Percentiles rank a stretch among this genome's conserved stretches.
These are phyloP conservation scores for Calycina herbarum DNA, from an alignment of 2,329 filamentous ascomycete species.

Conservation along the genomic window DNA sequence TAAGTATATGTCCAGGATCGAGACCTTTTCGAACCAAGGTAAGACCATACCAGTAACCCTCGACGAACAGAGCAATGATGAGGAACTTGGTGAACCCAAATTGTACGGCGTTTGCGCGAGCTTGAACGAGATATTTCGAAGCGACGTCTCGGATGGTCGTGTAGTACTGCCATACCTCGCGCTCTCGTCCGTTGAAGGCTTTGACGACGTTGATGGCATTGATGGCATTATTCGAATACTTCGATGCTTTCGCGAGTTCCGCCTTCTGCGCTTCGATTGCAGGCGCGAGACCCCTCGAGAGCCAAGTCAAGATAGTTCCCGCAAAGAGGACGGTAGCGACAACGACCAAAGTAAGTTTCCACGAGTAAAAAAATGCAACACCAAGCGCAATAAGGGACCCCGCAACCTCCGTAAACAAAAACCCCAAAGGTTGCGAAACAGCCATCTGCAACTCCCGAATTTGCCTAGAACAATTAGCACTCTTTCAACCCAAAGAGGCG, in stretches of 20 bases:
- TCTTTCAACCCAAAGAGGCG: background rate
- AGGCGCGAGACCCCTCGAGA: constrained; percentile 61
- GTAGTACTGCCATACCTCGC: constrained; percentile 68
- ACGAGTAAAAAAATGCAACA: constrained; percentile 77
- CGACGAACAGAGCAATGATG: constrained; percentile 76
- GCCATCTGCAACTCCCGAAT: constrained; percentile 79
- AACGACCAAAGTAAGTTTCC: constrained; percentile 80
- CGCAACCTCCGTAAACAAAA: constrained; percentile 63
- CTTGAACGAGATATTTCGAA: constrained; percentile 65
- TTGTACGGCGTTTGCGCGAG: constrained; percentile 68
- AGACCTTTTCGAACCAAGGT: constrained; percentile 61
- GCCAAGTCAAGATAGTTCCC: constrained; percentile 55
- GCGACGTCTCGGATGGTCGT: constrained; percentile 58
- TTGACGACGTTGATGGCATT: constrained; percentile 83
- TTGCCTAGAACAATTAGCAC: constrained; percentile 55
- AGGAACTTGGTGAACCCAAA: constrained; percentile 73
- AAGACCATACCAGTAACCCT: constrained; percentile 87
- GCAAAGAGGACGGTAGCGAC: constrained; percentile 72
- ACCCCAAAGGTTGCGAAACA: constrained; percentile 76
- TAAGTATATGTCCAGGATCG: constrained; percentile 68
- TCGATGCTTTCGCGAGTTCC: constrained; percentile 69
- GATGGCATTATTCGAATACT: constrained; percentile 68
- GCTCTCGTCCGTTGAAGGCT: constrained; percentile 72
- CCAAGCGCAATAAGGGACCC: constrained; percentile 64
- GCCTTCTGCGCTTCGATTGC: constrained; percentile 69